A percentile compares a stretch with the other conserved stretches of the same genome.
phyloP scores from a whole-genome alignment of 495 filamentous ascomycete genomes.

The Glutinoglossum americanum region DNA sequence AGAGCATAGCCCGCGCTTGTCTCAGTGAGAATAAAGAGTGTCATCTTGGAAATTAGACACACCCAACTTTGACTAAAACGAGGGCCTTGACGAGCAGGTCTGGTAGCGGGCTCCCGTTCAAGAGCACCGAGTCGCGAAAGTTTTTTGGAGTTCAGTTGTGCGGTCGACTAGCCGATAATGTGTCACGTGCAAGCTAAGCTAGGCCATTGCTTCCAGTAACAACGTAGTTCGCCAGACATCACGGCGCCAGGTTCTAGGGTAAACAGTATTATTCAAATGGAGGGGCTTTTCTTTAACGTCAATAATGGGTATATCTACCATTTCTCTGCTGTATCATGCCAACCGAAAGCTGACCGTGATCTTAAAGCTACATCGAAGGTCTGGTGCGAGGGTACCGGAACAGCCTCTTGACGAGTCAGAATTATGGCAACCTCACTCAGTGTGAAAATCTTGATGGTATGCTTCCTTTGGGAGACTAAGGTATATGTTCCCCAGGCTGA shows the following conservation, averaged over 20 bases:
- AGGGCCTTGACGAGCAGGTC: background rate
- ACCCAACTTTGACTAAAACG: slow-evolving; percentile 1
- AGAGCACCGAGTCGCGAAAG: background rate
- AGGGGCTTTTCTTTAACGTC: slow-evolving; percentile 90
- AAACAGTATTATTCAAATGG: slow-evolving; percentile 34
- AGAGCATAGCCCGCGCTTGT: slow-evolving; percentile 93
- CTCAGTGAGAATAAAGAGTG: slow-evolving; percentile 68
- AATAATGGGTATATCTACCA: slow-evolving; percentile 55
- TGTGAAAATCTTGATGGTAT: slow-evolving; percentile 96
- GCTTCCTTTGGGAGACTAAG: slow-evolving; percentile 6
- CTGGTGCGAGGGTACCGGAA: slow-evolving; percentile 95
- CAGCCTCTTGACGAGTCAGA: slow-evolving; percentile 66
- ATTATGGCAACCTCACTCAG: slow-evolving; percentile 92
- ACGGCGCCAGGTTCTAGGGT: background rate
- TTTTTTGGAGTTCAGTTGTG: slow-evolving; percentile 1
- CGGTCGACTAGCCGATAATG: background rate
- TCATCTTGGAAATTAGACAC: slow-evolving; percentile 26
- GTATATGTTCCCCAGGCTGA: background rate
- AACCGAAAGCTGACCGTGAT: slow-evolving; percentile 4
- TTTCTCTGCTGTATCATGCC: background rate
- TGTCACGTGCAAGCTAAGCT: background rate
- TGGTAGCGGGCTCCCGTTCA: background rate
- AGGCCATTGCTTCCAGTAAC: background rate
- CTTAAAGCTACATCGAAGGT: slow-evolving; percentile 72
- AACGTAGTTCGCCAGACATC: background rate